Base-by-base conservation (phyloP, 768 basidiomycete species). In the Kwoniella botswanensis region DNA sequence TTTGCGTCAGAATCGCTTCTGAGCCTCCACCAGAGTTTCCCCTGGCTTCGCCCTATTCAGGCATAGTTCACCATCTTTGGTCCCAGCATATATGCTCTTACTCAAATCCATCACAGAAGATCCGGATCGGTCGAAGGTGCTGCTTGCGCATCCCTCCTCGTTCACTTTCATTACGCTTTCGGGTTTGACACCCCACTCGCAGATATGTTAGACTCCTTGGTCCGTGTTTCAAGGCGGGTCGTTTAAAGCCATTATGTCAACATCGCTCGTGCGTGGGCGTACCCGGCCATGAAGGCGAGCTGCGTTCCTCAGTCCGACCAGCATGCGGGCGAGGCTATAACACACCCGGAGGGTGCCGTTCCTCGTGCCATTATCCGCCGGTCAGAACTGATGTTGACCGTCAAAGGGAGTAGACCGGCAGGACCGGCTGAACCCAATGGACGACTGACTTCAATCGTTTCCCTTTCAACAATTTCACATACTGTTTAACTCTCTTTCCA, bases 1-100 rank as follows among this genome's bases (percentile, higher is more conserved):
- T 92, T 92, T 92, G 91, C 90, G 90, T 92, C 91, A 92, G 91
- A 92, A 92, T 90, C 89, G 90, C 91, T n/a, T 92, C 90, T 89
- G 89, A 91, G 90, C 91, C 90, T 92, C 91, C 91, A 92, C 90
- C 91, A 92, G 91, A 91, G 91, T 92, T 92, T 92, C 90, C 91
- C 90, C 91, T 92, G 91, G 90, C 91, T 92, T 91, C 89, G 87
- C 90, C 90, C 90, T 91, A 90, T 89, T 89, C 90, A 90, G 86
- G 87, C 89, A 91, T 91, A 91, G 89, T 91, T 91, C 90, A 91
- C 90, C 90, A 91, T 91, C 89, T 90, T 91, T 91, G 90, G 89
- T 90, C 90, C 89, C 88, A 90, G 88, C 90, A 89, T 89, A 86
- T 88, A 88, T 88, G 89, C 90, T 90, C 90, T 87, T 89, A 89